Percentiles rank a stretch among this genome's conserved stretches.
Evolutionary conservation across 768 basidiomycete species (phyloP).

Genomic region (Plicaturopsis crispa): DNA sequence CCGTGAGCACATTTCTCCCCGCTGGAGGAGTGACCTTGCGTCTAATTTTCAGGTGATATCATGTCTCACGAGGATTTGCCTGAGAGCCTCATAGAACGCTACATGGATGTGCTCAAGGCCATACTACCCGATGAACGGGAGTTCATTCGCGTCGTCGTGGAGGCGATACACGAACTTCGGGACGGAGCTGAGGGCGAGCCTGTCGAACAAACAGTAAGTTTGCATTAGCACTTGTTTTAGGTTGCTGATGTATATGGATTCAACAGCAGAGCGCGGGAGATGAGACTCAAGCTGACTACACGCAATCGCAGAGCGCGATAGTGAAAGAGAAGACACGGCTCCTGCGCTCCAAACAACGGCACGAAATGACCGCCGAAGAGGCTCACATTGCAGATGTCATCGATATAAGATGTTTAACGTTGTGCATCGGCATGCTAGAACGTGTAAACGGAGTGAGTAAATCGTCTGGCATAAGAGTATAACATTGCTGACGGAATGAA

Average conservation of each 20-base stretch:
- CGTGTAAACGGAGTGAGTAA: conserved; percentile 71
- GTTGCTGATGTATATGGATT: too few relatives aligned
- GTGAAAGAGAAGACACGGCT: background rate
- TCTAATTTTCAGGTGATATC: conserved; percentile 60
- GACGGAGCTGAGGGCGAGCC: conserved; percentile 38
- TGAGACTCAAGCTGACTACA: background rate
- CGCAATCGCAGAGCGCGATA: background rate
- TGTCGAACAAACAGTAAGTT: conserved; percentile 28
- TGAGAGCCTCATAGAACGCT: conserved; percentile 57
- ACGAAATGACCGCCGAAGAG: conserved; percentile 52
- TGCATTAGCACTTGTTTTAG: too few relatives aligned
- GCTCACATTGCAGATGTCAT: conserved; percentile 48
- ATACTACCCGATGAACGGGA: conserved; percentile 73
- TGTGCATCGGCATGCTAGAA: conserved; percentile 82
- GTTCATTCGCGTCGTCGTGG: conserved; percentile 82
- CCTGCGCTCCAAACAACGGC: conserved; percentile 7
- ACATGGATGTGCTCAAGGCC: conserved; percentile 75
- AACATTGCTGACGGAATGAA: too few relatives aligned
- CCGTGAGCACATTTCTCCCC: conserved; percentile 39
- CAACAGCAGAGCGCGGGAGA: background rate
- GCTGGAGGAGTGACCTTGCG: too few relatives aligned
- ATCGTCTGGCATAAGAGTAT: too few relatives aligned
- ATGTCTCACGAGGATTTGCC: conserved; percentile 66
- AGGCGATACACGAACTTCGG: conserved; percentile 77
- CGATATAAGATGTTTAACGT: conserved; percentile 65